Evolutionary conservation across 2,329 filamentous ascomycete genomes (phyloP).

Genomic region (Sphaceloma murrayae): DNA sequence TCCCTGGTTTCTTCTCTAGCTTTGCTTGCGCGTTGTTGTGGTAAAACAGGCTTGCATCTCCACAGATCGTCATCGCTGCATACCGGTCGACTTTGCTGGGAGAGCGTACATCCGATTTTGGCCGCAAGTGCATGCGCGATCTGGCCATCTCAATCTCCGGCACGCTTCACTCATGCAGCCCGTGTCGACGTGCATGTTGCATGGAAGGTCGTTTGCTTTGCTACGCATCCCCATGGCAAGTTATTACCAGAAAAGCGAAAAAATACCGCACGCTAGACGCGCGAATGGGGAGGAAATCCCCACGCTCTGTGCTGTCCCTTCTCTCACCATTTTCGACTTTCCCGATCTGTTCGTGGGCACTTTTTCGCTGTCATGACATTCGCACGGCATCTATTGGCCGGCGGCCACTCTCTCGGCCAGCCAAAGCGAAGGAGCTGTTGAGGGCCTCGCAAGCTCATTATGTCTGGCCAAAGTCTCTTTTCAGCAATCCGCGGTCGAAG

Average conservation of each 20-base stretch:
- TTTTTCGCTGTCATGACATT: slow-evolving; percentile 5
- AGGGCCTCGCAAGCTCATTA: no score
- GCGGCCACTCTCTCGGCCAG: neutral
- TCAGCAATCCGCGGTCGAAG: neutral
- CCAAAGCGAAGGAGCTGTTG: slow-evolving; percentile 6
- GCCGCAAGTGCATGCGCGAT: slow-evolving; percentile 6
- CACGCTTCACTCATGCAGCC: no score
- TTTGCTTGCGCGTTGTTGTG: slow-evolving; percentile 1
- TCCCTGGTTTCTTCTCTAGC: no score
- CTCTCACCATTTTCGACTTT: no score
- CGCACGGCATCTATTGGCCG: slow-evolving; percentile 6
- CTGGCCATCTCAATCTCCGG: no score
- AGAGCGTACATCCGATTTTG: slow-evolving; percentile 7
- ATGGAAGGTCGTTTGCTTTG: no score
- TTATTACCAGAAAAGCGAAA: slow-evolving; percentile 1
- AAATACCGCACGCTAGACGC: slow-evolving; percentile 15
- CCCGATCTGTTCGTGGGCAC: slow-evolving; percentile 2
- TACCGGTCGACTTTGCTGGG: neutral
- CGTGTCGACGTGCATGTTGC: no score
- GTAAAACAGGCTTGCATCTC: slow-evolving; percentile 10
- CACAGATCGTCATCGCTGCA: slow-evolving; percentile 12
- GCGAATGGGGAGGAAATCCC: slow-evolving; percentile 5
- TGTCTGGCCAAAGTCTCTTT: no score
- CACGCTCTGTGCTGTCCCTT: slow-evolving; percentile 15
- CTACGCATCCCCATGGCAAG: neutral